phyloP scores from a whole-genome alignment of 129 eudicot species.

The Centella asiatica region DNA sequence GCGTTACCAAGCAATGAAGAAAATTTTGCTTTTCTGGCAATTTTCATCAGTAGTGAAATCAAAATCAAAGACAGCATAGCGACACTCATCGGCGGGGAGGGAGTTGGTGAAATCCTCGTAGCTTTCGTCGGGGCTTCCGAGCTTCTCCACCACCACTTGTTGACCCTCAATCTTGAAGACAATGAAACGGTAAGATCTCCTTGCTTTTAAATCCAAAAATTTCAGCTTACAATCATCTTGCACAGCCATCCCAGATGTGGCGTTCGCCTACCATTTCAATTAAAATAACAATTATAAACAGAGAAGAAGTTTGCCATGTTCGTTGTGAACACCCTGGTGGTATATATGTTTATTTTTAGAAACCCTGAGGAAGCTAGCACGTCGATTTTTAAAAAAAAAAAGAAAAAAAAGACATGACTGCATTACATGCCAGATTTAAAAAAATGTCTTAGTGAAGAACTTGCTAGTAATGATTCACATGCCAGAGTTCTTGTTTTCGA shows the following conservation, averaged over 20 bases:
- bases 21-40: conserved; percentile 89
- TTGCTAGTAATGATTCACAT: too few relatives aligned
- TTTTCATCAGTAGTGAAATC: conserved; percentile 81
- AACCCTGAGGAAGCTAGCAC: too few relatives aligned
- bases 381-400: too few relatives aligned
- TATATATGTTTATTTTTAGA: too few relatives aligned
- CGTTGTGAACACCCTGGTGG: too few relatives aligned
- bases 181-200: conserved; percentile 56
- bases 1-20: conserved; percentile 79
- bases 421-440: too few relatives aligned
- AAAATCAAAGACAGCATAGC: conserved; percentile 81
- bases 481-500: too few relatives aligned
- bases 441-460: too few relatives aligned
- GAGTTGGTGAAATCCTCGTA: conserved; percentile 74
- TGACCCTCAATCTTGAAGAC: conserved; percentile 64
- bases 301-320: too few relatives aligned
- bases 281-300: too few relatives aligned
- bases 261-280: conserved; percentile 83
- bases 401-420: too few relatives aligned
- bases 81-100: conserved; percentile 84
- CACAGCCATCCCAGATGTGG: conserved; percentile 91
- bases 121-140: conserved; percentile 52
- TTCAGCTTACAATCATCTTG: conserved; percentile 77
- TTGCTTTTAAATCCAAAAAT: conserved; percentile 72
- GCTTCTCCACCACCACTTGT: conserved; percentile 72